phyloP scores from a whole-genome alignment of 257 asterid genomes.

The Nemophila menziesii region DNA sequence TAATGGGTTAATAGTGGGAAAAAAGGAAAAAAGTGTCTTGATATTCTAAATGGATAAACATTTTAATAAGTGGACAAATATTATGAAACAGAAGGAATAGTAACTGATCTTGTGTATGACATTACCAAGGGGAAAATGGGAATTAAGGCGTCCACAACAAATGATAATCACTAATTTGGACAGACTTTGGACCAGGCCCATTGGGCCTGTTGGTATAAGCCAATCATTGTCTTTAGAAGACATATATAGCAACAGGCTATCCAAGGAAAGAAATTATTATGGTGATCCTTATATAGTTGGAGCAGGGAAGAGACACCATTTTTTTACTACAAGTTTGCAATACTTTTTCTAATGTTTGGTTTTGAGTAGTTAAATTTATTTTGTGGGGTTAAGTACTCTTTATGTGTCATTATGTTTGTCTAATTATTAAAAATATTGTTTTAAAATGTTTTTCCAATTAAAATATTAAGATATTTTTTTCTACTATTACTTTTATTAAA shows the following conservation, averaged over 20 bases:
- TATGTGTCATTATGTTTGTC: too few relatives aligned
- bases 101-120: slow-evolving; percentile 11
- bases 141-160: slow-evolving; percentile 33
- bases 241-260: slow-evolving; percentile 29
- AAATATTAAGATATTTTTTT: too few relatives aligned
- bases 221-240: slow-evolving; percentile 32
- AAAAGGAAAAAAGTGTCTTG: too few relatives aligned
- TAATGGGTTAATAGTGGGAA: too few relatives aligned
- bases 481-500: too few relatives aligned
- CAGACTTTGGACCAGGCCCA: slow-evolving; percentile 25
- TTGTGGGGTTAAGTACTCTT: too few relatives aligned
- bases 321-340: slow-evolving; percentile 30
- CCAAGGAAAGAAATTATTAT: slow-evolving; percentile 30
- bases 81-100: too few relatives aligned
- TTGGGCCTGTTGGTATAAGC: slow-evolving; percentile 22
- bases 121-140: slow-evolving; percentile 42
- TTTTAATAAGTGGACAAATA: too few relatives aligned
- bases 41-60: too few relatives aligned
- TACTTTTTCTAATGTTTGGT: not conserved
- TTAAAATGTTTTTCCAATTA: too few relatives aligned
- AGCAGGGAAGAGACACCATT: slow-evolving; percentile 44
- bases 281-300: slow-evolving; percentile 25
- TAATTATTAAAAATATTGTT: too few relatives aligned
- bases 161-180: slow-evolving; percentile 19
- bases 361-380: not conserved